Evolutionary conservation across 176 grass and related monocot species (phyloP), one percentile per base, ranked within the genome.

Genomic region (Saccharum spontaneum): DNA sequence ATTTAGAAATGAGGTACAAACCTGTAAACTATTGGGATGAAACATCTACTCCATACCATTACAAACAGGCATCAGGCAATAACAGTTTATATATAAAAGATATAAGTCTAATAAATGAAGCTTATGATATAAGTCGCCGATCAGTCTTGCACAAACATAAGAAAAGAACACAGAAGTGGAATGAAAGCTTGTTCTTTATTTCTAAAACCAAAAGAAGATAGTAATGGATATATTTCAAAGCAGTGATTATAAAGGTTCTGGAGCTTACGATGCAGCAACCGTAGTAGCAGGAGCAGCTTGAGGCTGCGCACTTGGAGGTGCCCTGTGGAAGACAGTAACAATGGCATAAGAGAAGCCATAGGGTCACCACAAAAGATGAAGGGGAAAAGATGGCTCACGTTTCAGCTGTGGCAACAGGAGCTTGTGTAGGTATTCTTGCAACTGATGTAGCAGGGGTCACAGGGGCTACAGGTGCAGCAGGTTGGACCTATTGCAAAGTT

Each of bases 241-340:
- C n/a, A n/a, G n/a, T n/a, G n/a, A n/a, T 73, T 72, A 37, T 76
- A 43, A 73, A 44, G 59, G 46, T 2, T 79, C 12, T 48, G 54
- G 38, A 40, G 73, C 88, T 92, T 86, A 97, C 94, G 83, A 84
- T 71, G 76, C 90, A 68, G 67, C 88, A 71, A 85, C 80, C 18
- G 85, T 73, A 83, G 87, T 37, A 87, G 82, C 79, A 82, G 87
- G 68, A 85, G 87, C 79, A 82, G 62, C 67, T 61, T 69, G 62
- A 80, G 87, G 61, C 22, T 86, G 81, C 64, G 70, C 46, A 67
- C 30, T 90, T 34, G 82, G 60, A 82, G 94, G 90, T 57, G 31
- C 49, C 82, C 94, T 97, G 64, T 10, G 28, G n/a, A 89, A 18
- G 38, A 65, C 33, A 20, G 23, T 63, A 6, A 69, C 7, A 91